Evolutionary conservation across 2,329 filamentous ascomycete species (phyloP), one percentile per base, ranked within the genome.

Genomic region (Xylaria sp.): DNA sequence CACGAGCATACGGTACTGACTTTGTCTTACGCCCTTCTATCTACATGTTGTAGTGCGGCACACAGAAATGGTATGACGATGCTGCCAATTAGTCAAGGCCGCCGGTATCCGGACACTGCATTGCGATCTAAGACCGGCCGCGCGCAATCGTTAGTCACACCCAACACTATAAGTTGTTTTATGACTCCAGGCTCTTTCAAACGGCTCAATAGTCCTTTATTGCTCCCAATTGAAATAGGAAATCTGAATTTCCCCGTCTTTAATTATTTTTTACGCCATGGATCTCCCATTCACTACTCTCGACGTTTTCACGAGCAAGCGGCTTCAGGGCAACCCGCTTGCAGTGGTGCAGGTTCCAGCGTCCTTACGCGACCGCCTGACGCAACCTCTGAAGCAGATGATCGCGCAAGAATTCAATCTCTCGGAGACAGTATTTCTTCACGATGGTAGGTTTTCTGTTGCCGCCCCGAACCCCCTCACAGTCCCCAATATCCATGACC

Each of bases 341-440:
- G 88, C 88, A 41, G 82, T 91, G 28, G 85, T 91, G 69, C 81
- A 83, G 57, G 80, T 90, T 69, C 86, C 86, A 2, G 70, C 80
- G 13, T 78, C 78, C 9, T 73, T 78, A n/a, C 73, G 69, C 43
- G 33, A 20, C 10, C 67, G 75, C 15, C 80, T 89, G 25, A 82
- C 82, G 1, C 84, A 87, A 73, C 76, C 80, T 1, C 83, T 85
- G 74, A 90, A 91, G 75, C 87, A 89, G 75, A 75, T 79, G 70
- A 86, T 91, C 69, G 88, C 89, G 52, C 81, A 83, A 65, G 89
- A 91, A 78, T 90, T 91, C 81, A 89, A 89, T 78, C 85, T 89
- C 74, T 89, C 86, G 60, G 88, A 90, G 78, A 90, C 88, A 0
- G 86, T 89, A 56, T 91, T 91, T 75, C 78, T 90, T 41, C 86